Conservation (phyloP, 1,284 basidiomycete genomes). For the Bjerkandera adusta region DNA sequence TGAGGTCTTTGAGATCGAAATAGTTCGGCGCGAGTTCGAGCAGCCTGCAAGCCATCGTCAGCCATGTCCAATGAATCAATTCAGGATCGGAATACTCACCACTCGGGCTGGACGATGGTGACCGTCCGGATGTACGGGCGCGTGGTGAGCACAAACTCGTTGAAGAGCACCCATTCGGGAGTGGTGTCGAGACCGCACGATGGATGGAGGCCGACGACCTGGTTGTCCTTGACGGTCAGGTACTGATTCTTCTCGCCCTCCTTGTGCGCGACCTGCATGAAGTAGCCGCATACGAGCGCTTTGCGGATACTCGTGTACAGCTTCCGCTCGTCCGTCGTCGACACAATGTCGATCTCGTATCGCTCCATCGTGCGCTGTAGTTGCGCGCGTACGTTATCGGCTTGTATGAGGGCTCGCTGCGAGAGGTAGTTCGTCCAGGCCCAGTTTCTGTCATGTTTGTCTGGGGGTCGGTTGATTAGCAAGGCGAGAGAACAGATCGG, state of each 20-base stretch:
- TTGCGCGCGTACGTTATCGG: slow-evolving; percentile 94
- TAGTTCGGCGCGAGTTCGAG: slow-evolving; percentile 81
- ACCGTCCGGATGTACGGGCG: slow-evolving; percentile 89
- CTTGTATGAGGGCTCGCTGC: slow-evolving; percentile 81
- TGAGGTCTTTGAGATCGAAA: slow-evolving; percentile 71
- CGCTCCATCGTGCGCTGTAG: slow-evolving; percentile 93
- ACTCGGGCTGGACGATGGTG: slow-evolving; percentile 86
- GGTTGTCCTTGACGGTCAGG: slow-evolving; percentile 92
- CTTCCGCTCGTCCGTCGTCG: slow-evolving; percentile 77
- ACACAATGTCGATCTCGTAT: slow-evolving; percentile 81
- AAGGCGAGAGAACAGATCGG: background rate
- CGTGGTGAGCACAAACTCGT: slow-evolving; percentile 96
- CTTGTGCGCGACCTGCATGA: slow-evolving; percentile 98
- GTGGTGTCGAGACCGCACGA: slow-evolving; percentile 91
- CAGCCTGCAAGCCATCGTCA: slow-evolving; percentile 49
- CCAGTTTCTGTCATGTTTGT: slow-evolving; percentile 83
- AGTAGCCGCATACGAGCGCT: slow-evolving; percentile 91
- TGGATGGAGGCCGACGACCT: slow-evolving; percentile 92
- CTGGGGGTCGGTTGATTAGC: slow-evolving; percentile 33
- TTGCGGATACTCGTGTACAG: slow-evolving; percentile 82
- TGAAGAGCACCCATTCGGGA: slow-evolving; percentile 97
- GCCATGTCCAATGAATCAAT: background rate
- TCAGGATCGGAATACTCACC: slow-evolving; percentile 48
- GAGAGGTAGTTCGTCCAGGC: slow-evolving; percentile 93
- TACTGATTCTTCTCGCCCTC: slow-evolving; percentile 90